phyloP scores from a whole-genome alignment of 495 filamentous ascomycete genomes.

The Penicillium cinerascens region DNA sequence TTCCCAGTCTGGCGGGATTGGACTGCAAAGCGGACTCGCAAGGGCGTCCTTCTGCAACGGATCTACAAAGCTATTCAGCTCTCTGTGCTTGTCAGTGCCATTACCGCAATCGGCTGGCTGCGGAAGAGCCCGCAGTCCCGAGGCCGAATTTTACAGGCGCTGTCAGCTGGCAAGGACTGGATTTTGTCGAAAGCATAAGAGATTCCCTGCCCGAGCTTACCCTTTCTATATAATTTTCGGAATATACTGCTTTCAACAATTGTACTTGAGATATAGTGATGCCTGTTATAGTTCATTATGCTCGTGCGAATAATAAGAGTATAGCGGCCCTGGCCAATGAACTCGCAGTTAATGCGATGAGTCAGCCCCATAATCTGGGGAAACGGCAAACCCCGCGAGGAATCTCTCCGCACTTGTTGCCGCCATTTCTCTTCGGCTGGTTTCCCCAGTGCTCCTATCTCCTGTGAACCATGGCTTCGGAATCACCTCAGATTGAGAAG shows the following conservation, averaged over 20 bases:
- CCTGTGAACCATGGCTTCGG: constrained; percentile 35
- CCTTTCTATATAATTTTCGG: not conserved
- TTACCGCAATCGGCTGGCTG: constrained; percentile 21
- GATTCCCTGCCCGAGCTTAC: not conserved
- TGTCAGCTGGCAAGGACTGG: constrained; percentile 14
- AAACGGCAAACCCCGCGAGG: constrained; percentile 43
- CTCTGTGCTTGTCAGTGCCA: constrained; percentile 14
- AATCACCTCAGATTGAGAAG: constrained; percentile 34
- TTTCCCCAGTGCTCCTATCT: constrained; percentile 7
- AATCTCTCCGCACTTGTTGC: constrained; percentile 43
- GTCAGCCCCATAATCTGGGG: constrained; percentile 32
- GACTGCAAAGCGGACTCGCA: constrained; percentile 48
- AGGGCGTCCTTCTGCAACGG: constrained; percentile 34
- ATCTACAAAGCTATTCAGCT: constrained; percentile 13
- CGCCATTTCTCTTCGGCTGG: constrained; percentile 8
- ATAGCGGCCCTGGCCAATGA: constrained; percentile 6
- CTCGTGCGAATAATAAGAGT: not conserved
- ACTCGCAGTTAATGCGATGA: constrained; percentile 11
- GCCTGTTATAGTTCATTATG: not conserved
- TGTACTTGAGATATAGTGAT: too few species aligned
- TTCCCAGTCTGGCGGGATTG: constrained; percentile 57
- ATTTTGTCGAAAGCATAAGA: constrained; percentile 5
- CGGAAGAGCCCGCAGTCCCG: constrained; percentile 11
- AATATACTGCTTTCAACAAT: not conserved
- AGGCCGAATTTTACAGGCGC: constrained; percentile 11